Evolutionary conservation across 176 grass and related monocot species (phyloP).

Genomic region (Puya raimondii): DNA sequence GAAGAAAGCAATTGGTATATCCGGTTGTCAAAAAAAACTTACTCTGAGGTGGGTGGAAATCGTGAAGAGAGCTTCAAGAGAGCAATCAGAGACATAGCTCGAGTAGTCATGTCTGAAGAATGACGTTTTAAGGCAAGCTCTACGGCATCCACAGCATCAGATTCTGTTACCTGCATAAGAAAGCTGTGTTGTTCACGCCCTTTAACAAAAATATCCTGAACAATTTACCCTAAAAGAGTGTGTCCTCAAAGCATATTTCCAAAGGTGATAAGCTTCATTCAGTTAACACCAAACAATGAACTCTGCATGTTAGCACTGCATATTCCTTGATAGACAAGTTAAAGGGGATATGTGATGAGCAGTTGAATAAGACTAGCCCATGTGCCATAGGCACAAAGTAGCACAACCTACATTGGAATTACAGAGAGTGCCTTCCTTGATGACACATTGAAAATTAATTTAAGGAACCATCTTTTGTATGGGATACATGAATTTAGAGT

Average conservation of each 20-base stretch:
- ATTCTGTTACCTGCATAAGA: constrained; percentile 90
- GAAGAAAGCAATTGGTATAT: neutral
- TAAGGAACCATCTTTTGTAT: too few species aligned
- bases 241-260: neutral
- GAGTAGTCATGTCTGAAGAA: constrained; percentile 75
- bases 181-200: constrained; percentile 21
- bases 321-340: neutral
- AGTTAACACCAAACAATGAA: neutral
- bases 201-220: constrained; percentile 24
- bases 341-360: neutral
- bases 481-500: too few species aligned
- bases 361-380: too few species aligned
- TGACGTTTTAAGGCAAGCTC: constrained; percentile 60
- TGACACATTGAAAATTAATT: too few species aligned
- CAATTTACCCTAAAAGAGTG: constrained; percentile 7
- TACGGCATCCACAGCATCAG: constrained; percentile 87
- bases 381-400: too few species aligned
- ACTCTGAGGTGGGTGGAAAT: constrained; percentile 81
- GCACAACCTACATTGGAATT: too few species aligned
- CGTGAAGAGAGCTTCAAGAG: constrained; percentile 95
- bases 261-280: neutral
- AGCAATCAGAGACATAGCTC: constrained; percentile 89
- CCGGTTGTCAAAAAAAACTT: constrained; percentile 28
- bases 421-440: too few species aligned
- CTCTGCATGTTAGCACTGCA: neutral